Evolutionary conservation across 306 rosid genomes (phyloP), one percentile per base, ranked within the genome.

Genomic region (Cotoneaster glaucophyllus): DNA sequence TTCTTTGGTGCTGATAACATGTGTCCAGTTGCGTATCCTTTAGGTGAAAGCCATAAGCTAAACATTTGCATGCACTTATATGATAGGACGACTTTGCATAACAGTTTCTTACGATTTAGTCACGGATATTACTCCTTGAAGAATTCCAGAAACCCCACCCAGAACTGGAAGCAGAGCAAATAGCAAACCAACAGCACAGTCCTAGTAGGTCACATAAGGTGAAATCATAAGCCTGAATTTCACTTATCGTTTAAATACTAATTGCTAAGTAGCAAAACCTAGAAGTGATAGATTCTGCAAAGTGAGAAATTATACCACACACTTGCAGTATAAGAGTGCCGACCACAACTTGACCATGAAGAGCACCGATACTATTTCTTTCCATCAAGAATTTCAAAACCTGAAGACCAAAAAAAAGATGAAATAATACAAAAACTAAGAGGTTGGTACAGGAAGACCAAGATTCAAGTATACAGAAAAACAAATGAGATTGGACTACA

Each of bases 301-400:
- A 44, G 41, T 70, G 50, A 25, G 67, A 70, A 28, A 74, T 61
- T 69, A 31, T 62, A 65, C 63, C 45, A 78, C 31, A 76, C 59
- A 92, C 99, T 93, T 95, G 99, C 75, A 95, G 85, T 69, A 95
- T 90, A 78, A 95, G 90, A 67, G 97, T 89, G 76, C 99, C 99
- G 57, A 95, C 85, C 32, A 91, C 90, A 78, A 95, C 99, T 76
- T 95, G 99, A 73, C 99, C 99, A 73, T 92, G 93, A 84, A 95
- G 97, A 62, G 91, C 88, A 84, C 84, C 88, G 81, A 83, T 80
- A 11, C 88, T 87, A 78, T 89, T 92, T 84, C 83, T 88, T 81
- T 95, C 99, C 99, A 95, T 92, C 82, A 95, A 84, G 81, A 89
- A 95, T 71, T 95, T 95, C 86, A 95, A 84, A 74, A 95, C 99